phyloP scores from a whole-genome alignment of 495 filamentous ascomycete species.

The Bombardia bombarda region DNA sequence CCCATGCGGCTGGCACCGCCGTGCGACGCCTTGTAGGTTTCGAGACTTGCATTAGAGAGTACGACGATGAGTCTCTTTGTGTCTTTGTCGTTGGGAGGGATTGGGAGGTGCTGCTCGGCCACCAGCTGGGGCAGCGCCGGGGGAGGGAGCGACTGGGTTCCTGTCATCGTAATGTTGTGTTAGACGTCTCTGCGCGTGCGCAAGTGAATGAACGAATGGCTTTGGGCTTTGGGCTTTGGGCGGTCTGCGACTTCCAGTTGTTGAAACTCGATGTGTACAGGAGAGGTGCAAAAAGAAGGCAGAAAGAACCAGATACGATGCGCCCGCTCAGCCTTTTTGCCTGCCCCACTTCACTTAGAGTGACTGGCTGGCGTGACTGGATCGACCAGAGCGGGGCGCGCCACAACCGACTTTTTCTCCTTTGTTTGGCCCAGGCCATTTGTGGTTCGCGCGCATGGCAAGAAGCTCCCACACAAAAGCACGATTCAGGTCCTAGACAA shows the following conservation, averaged over 20 bases:
- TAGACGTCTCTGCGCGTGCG: too few species aligned
- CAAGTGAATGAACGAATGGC: too few species aligned
- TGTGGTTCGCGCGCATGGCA: background rate
- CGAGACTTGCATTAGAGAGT: conserved; percentile 91
- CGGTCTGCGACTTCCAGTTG: too few species aligned
- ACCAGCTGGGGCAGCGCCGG: conserved; percentile 82
- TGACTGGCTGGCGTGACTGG: too few species aligned
- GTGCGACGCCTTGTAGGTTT: conserved; percentile 85
- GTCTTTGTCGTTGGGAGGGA: conserved; percentile 77
- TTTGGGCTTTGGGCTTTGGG: too few species aligned
- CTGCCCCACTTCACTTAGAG: too few species aligned
- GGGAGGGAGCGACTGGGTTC: conserved; percentile 89
- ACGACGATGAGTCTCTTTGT: conserved; percentile 89
- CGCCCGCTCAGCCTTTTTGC: too few species aligned
- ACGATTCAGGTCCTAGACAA: too few species aligned
- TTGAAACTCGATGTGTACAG: too few species aligned
- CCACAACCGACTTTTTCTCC: background rate
- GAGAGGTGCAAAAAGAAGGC: too few species aligned
- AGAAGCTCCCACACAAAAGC: background rate
- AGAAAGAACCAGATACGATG: too few species aligned
- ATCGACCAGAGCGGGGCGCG: background rate
- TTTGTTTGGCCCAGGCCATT: background rate
- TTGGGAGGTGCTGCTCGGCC: conserved; percentile 84
- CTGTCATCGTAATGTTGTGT: too few species aligned
- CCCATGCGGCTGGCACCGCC: conserved; percentile 55